Conservation (phyloP, 768 basidiomycete species). For the Tylopilus subfusipes region DNA sequence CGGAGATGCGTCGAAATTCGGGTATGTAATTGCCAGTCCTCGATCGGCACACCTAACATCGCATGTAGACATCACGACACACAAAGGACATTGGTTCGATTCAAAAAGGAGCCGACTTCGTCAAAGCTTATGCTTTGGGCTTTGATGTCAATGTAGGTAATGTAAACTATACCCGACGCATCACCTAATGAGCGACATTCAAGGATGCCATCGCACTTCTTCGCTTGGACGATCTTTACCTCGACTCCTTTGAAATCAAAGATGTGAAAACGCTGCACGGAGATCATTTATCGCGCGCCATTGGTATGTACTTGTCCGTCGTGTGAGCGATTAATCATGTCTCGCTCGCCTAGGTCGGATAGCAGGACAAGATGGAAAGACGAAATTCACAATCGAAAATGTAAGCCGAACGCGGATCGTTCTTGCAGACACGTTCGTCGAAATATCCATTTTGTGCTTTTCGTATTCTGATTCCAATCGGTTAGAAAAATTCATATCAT, state of each 20-base stretch:
- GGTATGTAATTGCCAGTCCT: conserved; percentile 47
- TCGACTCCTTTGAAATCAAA: conserved; percentile 98
- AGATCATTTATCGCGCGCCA: conserved; percentile 96
- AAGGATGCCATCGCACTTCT: conserved; percentile 95
- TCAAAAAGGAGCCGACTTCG: conserved; percentile 96
- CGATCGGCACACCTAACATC: background rate
- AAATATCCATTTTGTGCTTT: background rate
- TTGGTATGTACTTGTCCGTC: conserved; percentile 52
- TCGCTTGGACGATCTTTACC: conserved; percentile 93
- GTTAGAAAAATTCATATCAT: conserved; percentile 95
- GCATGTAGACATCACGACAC: conserved; percentile 80
- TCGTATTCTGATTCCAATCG: conserved; percentile 8
- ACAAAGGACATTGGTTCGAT: conserved; percentile 91
- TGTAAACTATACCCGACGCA: background rate
- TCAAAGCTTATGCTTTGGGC: conserved; percentile 90
- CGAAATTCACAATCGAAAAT: conserved; percentile 98
- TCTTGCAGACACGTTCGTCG: conserved; percentile 88
- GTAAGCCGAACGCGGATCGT: conserved; percentile 96
- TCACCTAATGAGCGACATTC: conserved; percentile 2
- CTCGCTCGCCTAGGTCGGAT: conserved; percentile 67
- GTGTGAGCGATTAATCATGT: conserved; percentile 2
- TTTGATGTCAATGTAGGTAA: conserved; percentile 86
- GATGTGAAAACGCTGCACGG: conserved; percentile 98
- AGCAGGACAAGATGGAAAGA: conserved; percentile 98
- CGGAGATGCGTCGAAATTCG: conserved; percentile 88